Conservation (phyloP, 2,329 filamentous ascomycete species). For the Tolypocladium sp. region DNA sequence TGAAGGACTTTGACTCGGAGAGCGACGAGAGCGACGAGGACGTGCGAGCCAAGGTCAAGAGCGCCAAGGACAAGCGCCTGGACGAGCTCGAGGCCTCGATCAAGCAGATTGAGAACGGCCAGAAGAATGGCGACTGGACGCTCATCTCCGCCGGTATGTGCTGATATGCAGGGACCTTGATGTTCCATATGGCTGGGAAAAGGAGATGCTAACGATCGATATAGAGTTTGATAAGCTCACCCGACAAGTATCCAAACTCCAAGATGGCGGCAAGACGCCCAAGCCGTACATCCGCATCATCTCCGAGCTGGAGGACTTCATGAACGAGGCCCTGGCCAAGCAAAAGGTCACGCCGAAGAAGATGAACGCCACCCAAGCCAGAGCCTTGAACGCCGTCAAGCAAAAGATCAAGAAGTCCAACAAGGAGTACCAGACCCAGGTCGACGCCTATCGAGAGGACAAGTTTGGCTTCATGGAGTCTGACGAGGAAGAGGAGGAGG, state of each 20-base stretch:
- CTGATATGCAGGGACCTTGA: not conserved
- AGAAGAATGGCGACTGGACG: slow-evolving; percentile 97
- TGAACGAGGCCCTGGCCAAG: slow-evolving; percentile 90
- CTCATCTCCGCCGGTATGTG: slow-evolving; percentile 76
- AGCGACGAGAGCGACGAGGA: slow-evolving; percentile 86
- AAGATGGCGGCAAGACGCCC: slow-evolving; percentile 67
- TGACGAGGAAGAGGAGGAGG: slow-evolving; percentile 62
- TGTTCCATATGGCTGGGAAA: too few relatives aligned
- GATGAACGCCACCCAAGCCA: slow-evolving; percentile 94
- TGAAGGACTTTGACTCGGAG: slow-evolving; percentile 63
- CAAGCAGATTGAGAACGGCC: slow-evolving; percentile 86
- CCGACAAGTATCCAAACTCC: slow-evolving; percentile 72
- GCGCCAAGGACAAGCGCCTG: slow-evolving; percentile 92
- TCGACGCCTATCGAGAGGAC: slow-evolving; percentile 78
- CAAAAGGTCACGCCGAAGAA: slow-evolving; percentile 95
- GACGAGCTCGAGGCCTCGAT: slow-evolving; percentile 90
- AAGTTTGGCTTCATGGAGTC: slow-evolving; percentile 85
- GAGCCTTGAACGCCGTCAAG: slow-evolving; percentile 92
- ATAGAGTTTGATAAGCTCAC: slow-evolving; percentile 92
- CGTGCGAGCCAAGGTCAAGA: slow-evolving; percentile 79
- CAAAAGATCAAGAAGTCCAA: slow-evolving; percentile 99
- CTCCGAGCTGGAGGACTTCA: slow-evolving; percentile 85
- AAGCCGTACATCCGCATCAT: slow-evolving; percentile 91
- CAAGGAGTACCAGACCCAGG: slow-evolving; percentile 82
- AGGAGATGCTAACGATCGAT: slow-evolving; percentile 3